Base-by-base conservation (phyloP, 1,284 basidiomycete genomes). In the Cryptococcus sp. region DNA sequence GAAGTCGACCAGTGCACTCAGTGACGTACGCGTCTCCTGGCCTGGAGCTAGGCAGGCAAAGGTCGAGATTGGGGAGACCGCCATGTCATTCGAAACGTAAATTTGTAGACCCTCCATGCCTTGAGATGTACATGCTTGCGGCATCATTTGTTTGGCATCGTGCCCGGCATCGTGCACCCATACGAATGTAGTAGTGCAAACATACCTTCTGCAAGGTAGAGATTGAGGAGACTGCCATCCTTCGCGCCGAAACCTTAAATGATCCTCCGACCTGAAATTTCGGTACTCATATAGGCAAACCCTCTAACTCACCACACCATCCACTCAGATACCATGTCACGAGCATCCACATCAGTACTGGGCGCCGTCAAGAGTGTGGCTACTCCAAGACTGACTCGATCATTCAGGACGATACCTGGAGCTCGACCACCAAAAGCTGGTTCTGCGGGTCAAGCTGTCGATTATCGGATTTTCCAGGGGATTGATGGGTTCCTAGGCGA, bases 21-120 rank as follows among this genome's bases (percentile, higher is more conserved):
- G 85, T 46, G 79, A 83, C 63, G 82, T 94, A 32, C 77, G 77
- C 9, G 88, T 96, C 52, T 85, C 88, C 53, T 96, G 92, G 92
- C 77, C 82, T 0, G 83, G 83, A 0, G 85, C 88, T 51, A 81
- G 91, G 9, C 90, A 83, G 54, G 89, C 91, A 4, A 83, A 83
- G 56, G 77, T 96, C 36, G 84, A 80, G 59, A 91, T 96, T 62
- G 81, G 85, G 7, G 86, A 90, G 48, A 88, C 82, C 60, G 82
- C 83, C 7, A 74, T 94, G 56, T 88, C 88, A 1, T 93, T 96
- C 70, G 88, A 85, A 60, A 90, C 89, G 42, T 39, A 14, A 39
- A 28, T 5, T 7, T 39, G 36, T 39, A n/a, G n/a, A n/a, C n/a
- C n/a, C n/a, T n/a, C n/a, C n/a, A n/a, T n/a, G n/a, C n/a, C n/a